Base-by-base conservation (phyloP, 306 rosid species). In the Lathyrus aphaca region DNA sequence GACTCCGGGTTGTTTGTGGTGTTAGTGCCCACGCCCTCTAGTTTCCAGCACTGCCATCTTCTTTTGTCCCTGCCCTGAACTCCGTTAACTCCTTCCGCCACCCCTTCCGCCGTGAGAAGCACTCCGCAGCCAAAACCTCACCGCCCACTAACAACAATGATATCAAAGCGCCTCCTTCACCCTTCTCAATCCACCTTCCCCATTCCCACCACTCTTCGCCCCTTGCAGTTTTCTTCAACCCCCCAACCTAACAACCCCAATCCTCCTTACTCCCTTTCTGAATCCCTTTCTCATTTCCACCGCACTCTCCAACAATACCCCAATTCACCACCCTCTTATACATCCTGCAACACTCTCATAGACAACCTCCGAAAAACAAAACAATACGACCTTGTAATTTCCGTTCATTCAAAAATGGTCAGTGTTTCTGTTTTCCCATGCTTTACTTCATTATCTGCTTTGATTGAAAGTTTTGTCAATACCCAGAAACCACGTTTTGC, bases 241-340 rank as follows among this genome's bases (percentile, higher is more conserved):
- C 56, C 79, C 78, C 90, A 80, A 23, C 77, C 73, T 62, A 57
- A 55, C 32, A 83, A 76, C 1, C 83, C 85, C 43, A 73, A 79
- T 64, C 64, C 86, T 72, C 74, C 87, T 32, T 81, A 73, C 5
- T 78, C 71, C 5, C 81, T 75, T 50, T 51, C 78, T 0, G 82
- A 88, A 60, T 96, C 94, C 0, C 59, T 90, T 79, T 85, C 90
- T 4, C 80, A 78, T 29, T 93, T 93, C 66, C 62, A 81, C 56
- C 73, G 57, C 3, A 64, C 86, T 48, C 29, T 86, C 6, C 5
- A 64, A n/a, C 85, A 79, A 10, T 27, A 56, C 39, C 77, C 91
- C 9, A 46, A 67, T 68, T 68, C 72, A 14, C 32, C 57, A 6
- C 94, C 85, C 29, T 79, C 90, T 15, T 75, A 66, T 21, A 56